Evolutionary conservation across 192 early-diverging fungal species (phyloP), one percentile per base, ranked within the genome.

Genomic region (Rhizophagus sp.): DNA sequence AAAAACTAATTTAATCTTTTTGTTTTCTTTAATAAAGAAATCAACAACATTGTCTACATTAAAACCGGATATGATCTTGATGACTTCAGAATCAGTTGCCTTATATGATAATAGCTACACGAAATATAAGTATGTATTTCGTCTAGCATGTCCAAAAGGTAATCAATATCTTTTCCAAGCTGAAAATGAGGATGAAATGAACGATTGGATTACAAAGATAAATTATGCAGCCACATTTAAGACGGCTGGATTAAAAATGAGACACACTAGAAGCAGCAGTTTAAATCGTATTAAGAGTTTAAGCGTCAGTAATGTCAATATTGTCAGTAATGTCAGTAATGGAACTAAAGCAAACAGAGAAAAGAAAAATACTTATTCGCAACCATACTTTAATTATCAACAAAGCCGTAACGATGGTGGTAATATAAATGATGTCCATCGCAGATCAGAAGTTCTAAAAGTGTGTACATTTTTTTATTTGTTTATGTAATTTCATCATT

Each of bases 51-150:
- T 62, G 30, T 71, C 79, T 30, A 73, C 62, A 24, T 49, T 79
- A 30, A 70, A 62, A 70, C 71, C 82, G 24, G 70, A 83, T 76
- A 67, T 73, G 1, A 61, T 79, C 13, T 34, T 73, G 1, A 80
- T 75, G 57, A 87, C 92, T 34, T 81, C 87, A 25, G 88, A 92
- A 62, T 90, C 92, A 12, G 89, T 95, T 33, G 90, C 91, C 22
- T 84, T 95, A 15, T 89, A 89, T 33, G 94, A 95, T 52, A 83
- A 88, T 13, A 84, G 79, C 8, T 95, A 95, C 83, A 89, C 81
- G 65, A 95, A 95, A 87, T 93, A 95, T 72, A 88, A 89, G n/a
- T 88, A 95, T 52, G 93, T 93, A n/a, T 94, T 94, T 81, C 89
- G 94, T 24, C 81, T 95, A 24, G 87, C 91, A 25, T 88, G 91